Evolutionary conservation across 306 rosid genomes (phyloP).

Genomic region (Morella rubra): DNA sequence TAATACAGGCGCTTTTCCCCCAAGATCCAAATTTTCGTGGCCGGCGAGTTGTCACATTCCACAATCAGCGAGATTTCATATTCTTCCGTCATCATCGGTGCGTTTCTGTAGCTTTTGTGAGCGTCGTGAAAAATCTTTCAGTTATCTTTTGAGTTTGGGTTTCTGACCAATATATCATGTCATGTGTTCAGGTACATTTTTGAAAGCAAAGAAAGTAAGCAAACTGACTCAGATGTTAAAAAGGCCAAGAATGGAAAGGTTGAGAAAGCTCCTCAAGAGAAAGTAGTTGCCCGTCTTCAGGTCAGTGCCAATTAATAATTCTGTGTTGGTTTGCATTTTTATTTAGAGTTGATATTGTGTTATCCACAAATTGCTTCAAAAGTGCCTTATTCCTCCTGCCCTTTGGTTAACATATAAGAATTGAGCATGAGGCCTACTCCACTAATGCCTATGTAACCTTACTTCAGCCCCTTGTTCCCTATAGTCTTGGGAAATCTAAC

Average conservation of each 20-base stretch:
- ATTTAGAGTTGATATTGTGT: background rate
- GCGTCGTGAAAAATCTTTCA: conserved; percentile 4
- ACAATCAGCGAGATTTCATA: conserved; percentile 91
- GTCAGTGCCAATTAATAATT: conserved; percentile 35
- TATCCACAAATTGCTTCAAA: background rate
- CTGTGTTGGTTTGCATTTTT: conserved; percentile 6
- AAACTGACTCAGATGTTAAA: conserved; percentile 44
- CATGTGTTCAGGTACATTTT: conserved; percentile 66
- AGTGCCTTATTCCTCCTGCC: background rate
- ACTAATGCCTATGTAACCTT: background rate
- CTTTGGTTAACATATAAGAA: background rate
- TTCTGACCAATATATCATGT: conserved; percentile 23
- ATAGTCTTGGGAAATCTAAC: background rate
- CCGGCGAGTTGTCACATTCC: conserved; percentile 88
- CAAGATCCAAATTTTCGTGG: conserved; percentile 90
- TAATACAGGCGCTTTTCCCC: conserved; percentile 80
- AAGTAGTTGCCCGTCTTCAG: conserved; percentile 81
- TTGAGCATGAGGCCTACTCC: background rate
- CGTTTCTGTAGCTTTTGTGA: conserved; percentile 15
- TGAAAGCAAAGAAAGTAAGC: conserved; percentile 69
- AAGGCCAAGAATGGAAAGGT: conserved; percentile 50
- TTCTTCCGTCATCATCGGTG: conserved; percentile 94
- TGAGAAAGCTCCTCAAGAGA: conserved; percentile 42
- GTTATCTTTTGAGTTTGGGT: conserved; percentile 9
- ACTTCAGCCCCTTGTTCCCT: background rate